Evolutionary conservation across 441 rosid genomes (phyloP), one percentile per base, ranked within the genome.

Genomic region (Omphalea diandra): DNA sequence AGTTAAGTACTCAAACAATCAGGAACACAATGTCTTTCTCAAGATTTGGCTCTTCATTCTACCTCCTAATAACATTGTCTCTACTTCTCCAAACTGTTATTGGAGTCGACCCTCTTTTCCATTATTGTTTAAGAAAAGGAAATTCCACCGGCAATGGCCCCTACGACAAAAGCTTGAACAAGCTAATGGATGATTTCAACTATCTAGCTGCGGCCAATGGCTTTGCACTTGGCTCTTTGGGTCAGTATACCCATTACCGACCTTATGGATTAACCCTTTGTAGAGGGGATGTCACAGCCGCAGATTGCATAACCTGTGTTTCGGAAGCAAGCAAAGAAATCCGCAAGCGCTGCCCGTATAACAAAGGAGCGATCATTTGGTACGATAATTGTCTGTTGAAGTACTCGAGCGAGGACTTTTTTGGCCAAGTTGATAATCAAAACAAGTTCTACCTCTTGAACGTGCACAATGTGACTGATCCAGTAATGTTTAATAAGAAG

Each of bases 291-390:
- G 70, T 72, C 12, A 69, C 73, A 0, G 36, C 77, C 49, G 10
- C 74, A 0, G 68, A 69, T 56, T 74, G 84, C 73, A 65, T 35
- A 49, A 20, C 68, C 26, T 80, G 83, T 40, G 40, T 80, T 7
- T 64, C 64, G 6, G 47, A 58, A 1, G 79, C 79, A 17, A 56
- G 70, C 4, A 63, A 27, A 0, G 79, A 80, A 70, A 46, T 76
- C 38, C 72, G 44, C 15, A 49, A 27, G 18, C 62, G 20, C 20
- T 82, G 80, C 80, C 83, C 83, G 3, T 4, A 18, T 27, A 47
- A 68, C 40, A 80, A 76, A 60, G 72, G 71, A 10, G 82, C 79
- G n/a, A 58, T 74, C 33, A 78, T 77, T 20, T 76, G 79, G 80
- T 82, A 73, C 32, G 80, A 82, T 40, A 36, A 73, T 52, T 73